Percentiles rank a stretch among this genome's conserved stretches.
Evolutionary conservation across 2,329 filamentous ascomycete genomes (phyloP).

Genomic region (Chrysosporium keratinophilum): DNA sequence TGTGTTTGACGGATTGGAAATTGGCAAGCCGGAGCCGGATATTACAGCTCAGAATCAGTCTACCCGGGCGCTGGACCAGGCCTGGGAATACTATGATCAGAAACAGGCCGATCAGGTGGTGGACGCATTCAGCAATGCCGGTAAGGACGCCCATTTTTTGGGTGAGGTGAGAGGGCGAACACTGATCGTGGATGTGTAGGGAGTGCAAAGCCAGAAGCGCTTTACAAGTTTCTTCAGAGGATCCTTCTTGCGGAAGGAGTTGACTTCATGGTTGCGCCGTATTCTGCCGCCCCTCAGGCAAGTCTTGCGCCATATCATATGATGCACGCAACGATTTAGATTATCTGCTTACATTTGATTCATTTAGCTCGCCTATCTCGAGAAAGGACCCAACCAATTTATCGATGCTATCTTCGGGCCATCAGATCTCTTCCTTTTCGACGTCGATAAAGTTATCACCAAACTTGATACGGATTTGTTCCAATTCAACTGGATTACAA

Average conservation of each 20-base stretch:
- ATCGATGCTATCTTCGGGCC: constrained; percentile 70
- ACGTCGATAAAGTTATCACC: constrained; percentile 64
- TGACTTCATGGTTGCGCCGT: constrained; percentile 73
- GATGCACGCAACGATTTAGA: background rate
- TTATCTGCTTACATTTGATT: constrained; percentile 7
- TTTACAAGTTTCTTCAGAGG: constrained; percentile 66
- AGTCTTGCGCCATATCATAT: constrained; percentile 20
- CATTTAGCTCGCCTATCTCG: constrained; percentile 58
- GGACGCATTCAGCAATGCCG: constrained; percentile 70
- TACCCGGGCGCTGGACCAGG: constrained; percentile 60
- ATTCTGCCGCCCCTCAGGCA: constrained; percentile 79
- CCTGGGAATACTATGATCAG: constrained; percentile 79
- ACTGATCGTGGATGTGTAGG: constrained; percentile 38
- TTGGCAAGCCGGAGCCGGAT: constrained; percentile 61
- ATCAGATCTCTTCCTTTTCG: constrained; percentile 75
- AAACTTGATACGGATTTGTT: constrained; percentile 46
- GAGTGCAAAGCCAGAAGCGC: constrained; percentile 58
- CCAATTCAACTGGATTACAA: constrained; percentile 54
- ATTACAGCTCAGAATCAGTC: constrained; percentile 51
- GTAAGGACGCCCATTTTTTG: constrained; percentile 39
- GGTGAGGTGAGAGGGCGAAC: background rate
- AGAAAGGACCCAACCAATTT: constrained; percentile 57
- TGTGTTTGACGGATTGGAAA: constrained; percentile 79
- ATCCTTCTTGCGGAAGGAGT: constrained; percentile 60
- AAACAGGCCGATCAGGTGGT: constrained; percentile 73